These are phyloP conservation scores for Aspergillus sp. DNA, from an alignment of 2,329 filamentous ascomycete species.

Conservation along the genomic window DNA sequence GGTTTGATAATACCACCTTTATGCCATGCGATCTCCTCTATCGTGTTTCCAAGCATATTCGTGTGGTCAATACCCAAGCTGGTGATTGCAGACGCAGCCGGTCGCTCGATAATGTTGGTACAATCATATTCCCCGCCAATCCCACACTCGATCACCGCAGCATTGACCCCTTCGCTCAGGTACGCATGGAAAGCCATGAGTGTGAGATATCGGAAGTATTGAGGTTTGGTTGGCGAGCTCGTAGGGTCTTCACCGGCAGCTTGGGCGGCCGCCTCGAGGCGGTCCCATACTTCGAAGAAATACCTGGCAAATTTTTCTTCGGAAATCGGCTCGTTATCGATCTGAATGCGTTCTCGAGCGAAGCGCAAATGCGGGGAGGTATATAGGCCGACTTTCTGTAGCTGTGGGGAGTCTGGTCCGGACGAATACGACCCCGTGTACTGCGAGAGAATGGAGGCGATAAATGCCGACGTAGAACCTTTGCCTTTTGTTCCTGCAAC, in stretches of 20 bases:
- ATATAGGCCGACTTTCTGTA: conserved; percentile 70
- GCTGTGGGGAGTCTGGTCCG: conserved; percentile 23
- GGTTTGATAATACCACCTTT: conserved; percentile 84
- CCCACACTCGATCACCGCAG: conserved; percentile 85
- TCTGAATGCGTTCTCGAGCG: conserved; percentile 79
- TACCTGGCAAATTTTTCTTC: conserved; percentile 70
- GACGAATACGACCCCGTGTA: conserved; percentile 47
- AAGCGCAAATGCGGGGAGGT: conserved; percentile 83
- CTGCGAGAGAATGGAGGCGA: conserved; percentile 73
- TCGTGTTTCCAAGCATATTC: conserved; percentile 73
- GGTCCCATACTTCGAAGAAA: conserved; percentile 84
- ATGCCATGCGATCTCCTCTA: conserved; percentile 86
- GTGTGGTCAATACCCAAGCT: conserved; percentile 85
- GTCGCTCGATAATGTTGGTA: conserved; percentile 77
- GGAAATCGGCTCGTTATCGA: conserved; percentile 70
- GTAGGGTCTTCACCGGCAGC: conserved; percentile 53
- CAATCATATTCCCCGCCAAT: conserved; percentile 93
- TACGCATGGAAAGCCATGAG: conserved; percentile 86
- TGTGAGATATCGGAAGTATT: conserved; percentile 90
- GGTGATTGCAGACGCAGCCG: conserved; percentile 71
- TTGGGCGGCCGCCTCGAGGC: conserved; percentile 54
- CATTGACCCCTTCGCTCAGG: conserved; percentile 69
- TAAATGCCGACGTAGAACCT: conserved; percentile 81
- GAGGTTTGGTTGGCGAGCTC: conserved; percentile 67
- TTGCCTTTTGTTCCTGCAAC: conserved; percentile 95